phyloP scores from a whole-genome alignment of 495 filamentous ascomycete species.

The Penicillium paxilli region DNA sequence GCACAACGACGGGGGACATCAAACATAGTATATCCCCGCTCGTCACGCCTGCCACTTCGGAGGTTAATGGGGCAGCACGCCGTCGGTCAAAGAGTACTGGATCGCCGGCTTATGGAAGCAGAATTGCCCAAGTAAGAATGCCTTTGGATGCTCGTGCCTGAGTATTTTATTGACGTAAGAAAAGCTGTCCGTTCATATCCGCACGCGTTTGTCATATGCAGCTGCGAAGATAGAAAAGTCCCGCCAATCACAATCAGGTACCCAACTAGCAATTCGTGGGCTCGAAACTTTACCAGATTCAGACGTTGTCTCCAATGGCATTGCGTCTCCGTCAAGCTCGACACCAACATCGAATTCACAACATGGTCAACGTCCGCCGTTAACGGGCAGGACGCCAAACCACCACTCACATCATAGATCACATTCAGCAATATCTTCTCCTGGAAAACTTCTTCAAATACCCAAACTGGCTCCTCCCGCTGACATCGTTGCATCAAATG shows the following conservation, averaged over 20 bases:
- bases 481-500: slow-evolving; percentile 46
- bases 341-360: slow-evolving; percentile 12
- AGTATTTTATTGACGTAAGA: slow-evolving; percentile 16
- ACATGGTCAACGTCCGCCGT: slow-evolving; percentile 2
- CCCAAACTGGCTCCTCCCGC: slow-evolving; percentile 59
- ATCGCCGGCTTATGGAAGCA: slow-evolving; percentile 57
- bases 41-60: slow-evolving; percentile 33
- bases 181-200: slow-evolving; percentile 75
- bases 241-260: slow-evolving; percentile 68
- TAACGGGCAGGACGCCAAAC: slow-evolving; percentile 5
- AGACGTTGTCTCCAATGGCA: slow-evolving; percentile 6
- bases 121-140: slow-evolving; percentile 69
- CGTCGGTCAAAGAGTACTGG: slow-evolving; percentile 70
- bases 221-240: slow-evolving; percentile 89
- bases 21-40: slow-evolving; percentile 50
- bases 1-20: slow-evolving; percentile 64
- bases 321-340: slow-evolving; percentile 3
- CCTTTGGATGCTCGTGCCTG: slow-evolving; percentile 10
- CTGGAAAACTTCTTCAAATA: slow-evolving; percentile 17
- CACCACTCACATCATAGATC: slow-evolving; percentile 19
- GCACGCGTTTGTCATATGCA: slow-evolving; percentile 79
- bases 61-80: slow-evolving; percentile 24
- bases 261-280: slow-evolving; percentile 64
- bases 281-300: slow-evolving; percentile 45
- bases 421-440: slow-evolving; percentile 21